Evolutionary conservation across 331 rosid species (phyloP), one percentile per base, ranked within the genome.

Genomic region (Malus hybrid): DNA sequence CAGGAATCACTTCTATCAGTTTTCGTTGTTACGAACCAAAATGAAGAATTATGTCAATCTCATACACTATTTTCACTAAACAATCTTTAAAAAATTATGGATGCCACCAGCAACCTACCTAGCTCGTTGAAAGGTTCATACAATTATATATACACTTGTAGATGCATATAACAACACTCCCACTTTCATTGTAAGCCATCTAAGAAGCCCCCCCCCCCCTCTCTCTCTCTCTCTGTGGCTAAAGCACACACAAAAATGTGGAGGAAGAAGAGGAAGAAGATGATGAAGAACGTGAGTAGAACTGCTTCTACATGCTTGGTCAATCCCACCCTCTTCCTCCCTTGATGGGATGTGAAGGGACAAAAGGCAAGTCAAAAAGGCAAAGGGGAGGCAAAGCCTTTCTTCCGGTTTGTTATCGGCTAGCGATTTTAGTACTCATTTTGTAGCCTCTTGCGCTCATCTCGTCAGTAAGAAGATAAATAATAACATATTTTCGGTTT

Each of bases 341-440:
- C 33, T 24, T 83, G 66, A 71, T 72, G 80, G 71, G 81, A 71
- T 68, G 86, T 69, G 83, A 81, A 81, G 57, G 77, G 74, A 44
- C 20, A 59, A 73, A 83, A 82, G 95, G 95, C 95, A 88, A 90
- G 83, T 88, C 92, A 84, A 69, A 57, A 46, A 82, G 91, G 93
- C 96, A 87, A 70, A 88, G 89, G 93, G 96, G 79, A 91, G 96
- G 96, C 86, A 39, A 88, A 77, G 93, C 92, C 96, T 88, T 88
- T 91, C 93, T 88, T 85, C 92, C 92, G 72, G 91, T 88, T 76
- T 65, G 46, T 55, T 74, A 15, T 14, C 12, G 10, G 48, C 48
- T 42, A 42, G 48, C 48, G 48, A 10, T 42, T 42, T 10, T 42
- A 0, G 3, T 1, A 10, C 14, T 10, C 14, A 10, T 42, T 42